Percentiles rank a stretch among this genome's conserved stretches.
These are phyloP conservation scores for Leccinum pellstonianum DNA, from an alignment of 768 basidiomycete species.

Conservation along the genomic window DNA sequence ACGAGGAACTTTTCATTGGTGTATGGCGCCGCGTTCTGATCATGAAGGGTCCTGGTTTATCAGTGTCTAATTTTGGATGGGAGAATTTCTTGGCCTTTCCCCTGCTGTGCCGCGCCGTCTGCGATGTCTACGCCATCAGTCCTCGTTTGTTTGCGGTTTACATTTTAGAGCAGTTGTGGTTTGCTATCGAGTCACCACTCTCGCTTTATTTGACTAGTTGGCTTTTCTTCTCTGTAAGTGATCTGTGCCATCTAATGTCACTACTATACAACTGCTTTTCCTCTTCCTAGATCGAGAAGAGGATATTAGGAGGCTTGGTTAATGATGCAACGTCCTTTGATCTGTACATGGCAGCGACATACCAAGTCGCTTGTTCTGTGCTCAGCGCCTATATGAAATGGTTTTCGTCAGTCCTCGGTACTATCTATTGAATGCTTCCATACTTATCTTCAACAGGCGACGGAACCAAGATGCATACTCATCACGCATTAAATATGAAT, in stretches of 20 bases:
- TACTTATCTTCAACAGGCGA: slow-evolving; percentile 1
- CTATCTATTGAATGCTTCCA: neutral
- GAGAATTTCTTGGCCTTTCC: neutral
- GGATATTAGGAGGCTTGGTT: slow-evolving; percentile 4
- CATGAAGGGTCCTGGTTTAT: slow-evolving; percentile 9
- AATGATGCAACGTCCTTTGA: neutral
- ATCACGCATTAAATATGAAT: slow-evolving; percentile 22
- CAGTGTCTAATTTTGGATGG: slow-evolving; percentile 11
- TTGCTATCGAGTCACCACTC: slow-evolving; percentile 18
- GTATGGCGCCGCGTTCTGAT: slow-evolving; percentile 29
- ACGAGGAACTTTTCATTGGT: slow-evolving; percentile 20
- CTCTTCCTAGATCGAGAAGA: slow-evolving; percentile 22
- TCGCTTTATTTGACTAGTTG: slow-evolving; percentile 25
- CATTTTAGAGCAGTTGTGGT: slow-evolving; percentile 17
- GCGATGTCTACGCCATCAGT: slow-evolving; percentile 25
- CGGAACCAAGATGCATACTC: slow-evolving; percentile 5
- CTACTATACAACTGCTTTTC: neutral
- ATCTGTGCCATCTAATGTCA: neutral
- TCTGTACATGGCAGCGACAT: slow-evolving; percentile 14
- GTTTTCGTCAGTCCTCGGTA: slow-evolving; percentile 17
- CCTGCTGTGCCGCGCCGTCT: slow-evolving; percentile 16
- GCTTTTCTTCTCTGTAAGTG: slow-evolving; percentile 22
- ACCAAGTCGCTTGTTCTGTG: slow-evolving; percentile 16
- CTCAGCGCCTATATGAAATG: slow-evolving; percentile 17
- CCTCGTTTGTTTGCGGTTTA: slow-evolving; percentile 17